Base-by-base conservation (phyloP, 192 early-diverging fungal species). In the Tieghemiomyces parasiticus region DNA sequence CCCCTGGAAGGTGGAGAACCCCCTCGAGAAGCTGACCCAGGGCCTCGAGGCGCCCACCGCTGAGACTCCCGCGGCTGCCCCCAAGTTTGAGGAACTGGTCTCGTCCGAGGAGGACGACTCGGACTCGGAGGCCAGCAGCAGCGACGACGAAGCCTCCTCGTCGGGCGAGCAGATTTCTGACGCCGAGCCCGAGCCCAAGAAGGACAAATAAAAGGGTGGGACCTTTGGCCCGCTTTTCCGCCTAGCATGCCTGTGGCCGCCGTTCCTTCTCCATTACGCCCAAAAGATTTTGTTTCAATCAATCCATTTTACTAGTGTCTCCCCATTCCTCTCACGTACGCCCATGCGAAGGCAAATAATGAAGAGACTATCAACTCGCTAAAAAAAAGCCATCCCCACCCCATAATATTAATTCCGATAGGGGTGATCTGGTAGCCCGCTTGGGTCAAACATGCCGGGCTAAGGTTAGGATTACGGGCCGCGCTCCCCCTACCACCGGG, bases 1-100 rank as follows among this genome's bases (percentile, higher is more conserved):
- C 58, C 93, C 93, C 20, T 96, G 90, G 83, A 80, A 84, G 68
- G 76, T 78, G 8, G 76, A 79, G 35, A 78, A 75, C 56, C 87
- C 88, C 60, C 87, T 93, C 69, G 88, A 63, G 30, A 67, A 66
- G 24, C 46, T 69, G 32, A 61, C 61, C 29, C 31, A 54, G 16
- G 26, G 24, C 24, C 45, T 44, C 25, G 33, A 58, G 29, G 59
- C 44, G 16, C 35, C 25, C 52, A 56, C 28, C 29, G 68, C 32
- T 20, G 50, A 9, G 50, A 59, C 44, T 32, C 35, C 61, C 32
- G 49, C 55, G 6, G 24, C 64, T 13, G 62, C 58, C 19, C 28
- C 54, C 2, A 20, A 4, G 24, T 26, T 34, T 31, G 54, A 26
- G 25, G 54, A 56, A 10, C 54, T 32, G 32, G 16, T 31, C 2